These are phyloP conservation scores for Lycium barbarum DNA, from an alignment of 257 asterid species.

Conservation along the genomic window DNA sequence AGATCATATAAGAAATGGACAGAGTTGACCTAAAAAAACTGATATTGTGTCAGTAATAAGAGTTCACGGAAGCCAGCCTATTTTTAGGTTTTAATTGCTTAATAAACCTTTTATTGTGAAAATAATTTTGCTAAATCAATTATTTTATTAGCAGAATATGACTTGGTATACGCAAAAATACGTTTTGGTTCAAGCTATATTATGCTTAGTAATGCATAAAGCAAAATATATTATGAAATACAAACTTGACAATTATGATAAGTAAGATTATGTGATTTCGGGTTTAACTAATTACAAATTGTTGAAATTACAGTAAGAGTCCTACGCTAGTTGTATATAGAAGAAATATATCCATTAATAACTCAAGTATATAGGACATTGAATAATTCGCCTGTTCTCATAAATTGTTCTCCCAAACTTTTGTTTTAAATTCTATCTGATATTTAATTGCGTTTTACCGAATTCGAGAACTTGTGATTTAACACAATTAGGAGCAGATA, in stretches of 20 bases:
- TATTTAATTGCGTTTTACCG: not conserved
- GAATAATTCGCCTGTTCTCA: not conserved
- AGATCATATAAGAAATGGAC: not conserved
- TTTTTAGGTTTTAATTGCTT: not conserved
- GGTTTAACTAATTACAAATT: not conserved
- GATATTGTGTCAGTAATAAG: not conserved
- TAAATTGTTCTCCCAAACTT: not conserved
- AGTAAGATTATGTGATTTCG: not conserved
- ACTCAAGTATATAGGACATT: too few relatives aligned
- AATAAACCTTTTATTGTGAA: not conserved
- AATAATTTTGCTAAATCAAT: not conserved
- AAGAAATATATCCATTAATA: not conserved
- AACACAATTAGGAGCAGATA: too few relatives aligned
- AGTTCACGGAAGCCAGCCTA: not conserved
- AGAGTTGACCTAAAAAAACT: not conserved
- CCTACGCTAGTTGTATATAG: too few relatives aligned
- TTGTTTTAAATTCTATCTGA: too few relatives aligned
- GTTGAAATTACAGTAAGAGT: too few relatives aligned
- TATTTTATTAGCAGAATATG: not conserved
- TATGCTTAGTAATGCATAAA: not conserved
- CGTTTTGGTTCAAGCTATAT: not conserved
- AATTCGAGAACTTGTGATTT: too few relatives aligned
- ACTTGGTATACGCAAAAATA: not conserved
- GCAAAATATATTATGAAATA: too few relatives aligned
- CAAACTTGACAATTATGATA: too few relatives aligned